These are phyloP conservation scores for Fusarium abutilonis DNA, from an alignment of 2,329 filamentous ascomycete species.

Conservation along the genomic window DNA sequence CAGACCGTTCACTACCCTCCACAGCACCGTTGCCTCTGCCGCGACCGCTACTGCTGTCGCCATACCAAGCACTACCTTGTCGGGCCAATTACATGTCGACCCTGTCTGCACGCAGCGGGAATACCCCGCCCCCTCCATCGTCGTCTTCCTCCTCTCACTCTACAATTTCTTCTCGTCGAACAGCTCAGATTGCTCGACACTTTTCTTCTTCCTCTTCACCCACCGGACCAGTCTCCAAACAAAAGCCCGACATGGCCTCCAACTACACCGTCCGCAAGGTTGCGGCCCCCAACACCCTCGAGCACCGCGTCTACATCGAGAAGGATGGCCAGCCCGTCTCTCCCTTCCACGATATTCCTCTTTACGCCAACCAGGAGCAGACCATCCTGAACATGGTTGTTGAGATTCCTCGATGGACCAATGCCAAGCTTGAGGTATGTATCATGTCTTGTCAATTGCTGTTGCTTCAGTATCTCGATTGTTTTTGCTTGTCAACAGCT, in stretches of 20 bases:
- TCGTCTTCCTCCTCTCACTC: slow-evolving; percentile 40
- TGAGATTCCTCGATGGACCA: slow-evolving; percentile 99
- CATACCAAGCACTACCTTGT: slow-evolving; percentile 33
- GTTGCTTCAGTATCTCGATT: not conserved
- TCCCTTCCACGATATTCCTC: slow-evolving; percentile 97
- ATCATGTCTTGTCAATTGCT: slow-evolving; percentile 44
- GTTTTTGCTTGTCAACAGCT: slow-evolving; percentile 6
- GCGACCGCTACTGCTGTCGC: slow-evolving; percentile 25
- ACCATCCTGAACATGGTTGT: slow-evolving; percentile 99
- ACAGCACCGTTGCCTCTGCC: slow-evolving; percentile 12
- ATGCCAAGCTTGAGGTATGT: slow-evolving; percentile 97
- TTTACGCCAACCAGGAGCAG: slow-evolving; percentile 96
- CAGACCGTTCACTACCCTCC: not conserved
- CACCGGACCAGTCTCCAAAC: slow-evolving; percentile 22
- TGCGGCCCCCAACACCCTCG: slow-evolving; percentile 88
- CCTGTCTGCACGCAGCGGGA: slow-evolving; percentile 37
- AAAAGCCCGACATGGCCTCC: slow-evolving; percentile 62
- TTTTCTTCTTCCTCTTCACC: slow-evolving; percentile 52
- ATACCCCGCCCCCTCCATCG: slow-evolving; percentile 55
- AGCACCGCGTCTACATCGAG: slow-evolving; percentile 98
- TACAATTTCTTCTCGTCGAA: slow-evolving; percentile 60
- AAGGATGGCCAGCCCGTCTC: slow-evolving; percentile 95
- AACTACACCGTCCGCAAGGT: slow-evolving; percentile 86
- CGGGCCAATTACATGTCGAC: slow-evolving; percentile 43
- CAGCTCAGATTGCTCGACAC: slow-evolving; percentile 66